A percentile compares a stretch with the other conserved stretches of the same genome.
Conservation (phyloP, 2,329 filamentous ascomycete genomes). For the Fusarium sp. region DNA sequence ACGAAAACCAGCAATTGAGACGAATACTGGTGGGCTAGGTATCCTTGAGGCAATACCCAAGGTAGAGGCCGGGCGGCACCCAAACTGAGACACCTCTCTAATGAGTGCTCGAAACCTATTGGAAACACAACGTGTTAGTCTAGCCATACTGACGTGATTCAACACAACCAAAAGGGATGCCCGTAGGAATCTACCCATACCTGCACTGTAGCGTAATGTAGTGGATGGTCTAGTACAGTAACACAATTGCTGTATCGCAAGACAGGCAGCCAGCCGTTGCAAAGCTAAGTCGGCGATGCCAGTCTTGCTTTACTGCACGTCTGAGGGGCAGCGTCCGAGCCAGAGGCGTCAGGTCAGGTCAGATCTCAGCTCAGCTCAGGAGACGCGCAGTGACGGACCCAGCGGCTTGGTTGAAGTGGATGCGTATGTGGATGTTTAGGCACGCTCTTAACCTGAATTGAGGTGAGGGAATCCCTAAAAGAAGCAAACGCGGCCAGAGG, state of each 20-base stretch:
- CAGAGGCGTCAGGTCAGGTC: conserved; percentile 14
- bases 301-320: conserved; percentile 17
- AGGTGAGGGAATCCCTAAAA: not conserved
- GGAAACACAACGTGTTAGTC: conserved; percentile 31
- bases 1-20: not conserved
- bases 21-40: not conserved
- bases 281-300: conserved; percentile 8
- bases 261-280: conserved; percentile 11
- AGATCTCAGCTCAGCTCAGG: conserved; percentile 31
- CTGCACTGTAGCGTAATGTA: conserved; percentile 5
- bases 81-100: conserved; percentile 20
- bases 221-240: not conserved
- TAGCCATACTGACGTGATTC: not conserved
- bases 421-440: conserved; percentile 3
- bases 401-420: conserved; percentile 22
- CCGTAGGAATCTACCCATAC: conserved; percentile 9
- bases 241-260: conserved; percentile 1
- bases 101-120: conserved; percentile 29
- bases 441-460: conserved; percentile 3
- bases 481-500: conserved; percentile 11
- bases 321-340: conserved; percentile 28
- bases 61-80: not conserved
- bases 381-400: conserved; percentile 21
- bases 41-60: conserved; percentile 20
- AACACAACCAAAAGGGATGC: conserved; percentile 14